phyloP scores from a whole-genome alignment of 371 early-diverging fungal species.

The Rhizomucor pusillus region DNA sequence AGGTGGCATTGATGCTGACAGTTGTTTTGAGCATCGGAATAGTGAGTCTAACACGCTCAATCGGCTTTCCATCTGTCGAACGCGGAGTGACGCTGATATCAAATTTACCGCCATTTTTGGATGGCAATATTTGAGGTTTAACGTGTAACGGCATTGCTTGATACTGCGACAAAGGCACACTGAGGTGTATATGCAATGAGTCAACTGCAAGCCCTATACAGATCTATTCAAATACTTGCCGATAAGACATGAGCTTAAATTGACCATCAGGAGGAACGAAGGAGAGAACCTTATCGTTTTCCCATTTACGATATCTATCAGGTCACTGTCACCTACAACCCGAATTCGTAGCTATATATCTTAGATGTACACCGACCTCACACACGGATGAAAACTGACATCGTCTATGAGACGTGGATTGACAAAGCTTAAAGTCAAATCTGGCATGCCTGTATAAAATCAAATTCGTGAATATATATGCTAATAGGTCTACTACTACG shows the following conservation, averaged over 20 bases:
- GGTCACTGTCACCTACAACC: too few relatives aligned
- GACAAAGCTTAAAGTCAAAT: slow-evolving; percentile 71
- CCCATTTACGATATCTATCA: slow-evolving; percentile 67
- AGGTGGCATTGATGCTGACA: slow-evolving; percentile 55
- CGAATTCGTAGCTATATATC: too few relatives aligned
- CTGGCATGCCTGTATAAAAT: slow-evolving; percentile 73
- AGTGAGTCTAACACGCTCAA: slow-evolving; percentile 64
- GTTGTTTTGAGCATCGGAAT: slow-evolving; percentile 65
- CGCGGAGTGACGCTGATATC: slow-evolving; percentile 67
- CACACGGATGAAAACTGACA: slow-evolving; percentile 89
- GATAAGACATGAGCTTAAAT: slow-evolving; percentile 85
- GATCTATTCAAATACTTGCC: slow-evolving; percentile 27
- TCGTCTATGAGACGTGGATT: slow-evolving; percentile 78
- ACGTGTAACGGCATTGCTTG: slow-evolving; percentile 63
- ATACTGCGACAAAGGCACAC: slow-evolving; percentile 60
- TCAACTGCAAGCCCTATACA: background rate
- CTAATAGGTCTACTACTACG: background rate
- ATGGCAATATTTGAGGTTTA: slow-evolving; percentile 58
- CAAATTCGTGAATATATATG: background rate
- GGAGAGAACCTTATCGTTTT: slow-evolving; percentile 74
- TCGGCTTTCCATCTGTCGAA: slow-evolving; percentile 62
- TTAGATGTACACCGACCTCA: too few relatives aligned
- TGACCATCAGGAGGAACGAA: slow-evolving; percentile 95
- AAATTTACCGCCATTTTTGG: slow-evolving; percentile 61
- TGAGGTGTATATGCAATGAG: slow-evolving; percentile 6